A percentile compares a stretch with the other conserved stretches of the same genome.
Conservation (phyloP, 805 yeast species). For the Huiozyma sinensis region DNA sequence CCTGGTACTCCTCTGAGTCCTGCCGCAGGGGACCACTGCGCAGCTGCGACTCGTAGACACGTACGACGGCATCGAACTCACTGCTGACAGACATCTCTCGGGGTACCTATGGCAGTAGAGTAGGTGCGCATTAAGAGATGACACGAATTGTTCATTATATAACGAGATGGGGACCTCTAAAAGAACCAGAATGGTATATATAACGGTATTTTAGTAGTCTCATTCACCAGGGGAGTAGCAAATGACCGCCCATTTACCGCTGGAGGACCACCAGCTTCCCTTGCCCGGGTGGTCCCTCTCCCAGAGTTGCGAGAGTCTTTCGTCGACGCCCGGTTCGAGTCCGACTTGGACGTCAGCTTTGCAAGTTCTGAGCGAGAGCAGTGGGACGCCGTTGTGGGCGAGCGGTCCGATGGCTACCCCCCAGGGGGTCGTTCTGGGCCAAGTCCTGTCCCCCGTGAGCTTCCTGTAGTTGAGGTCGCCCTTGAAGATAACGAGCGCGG, state of each 20-base stretch:
- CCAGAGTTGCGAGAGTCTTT: slow-evolving; percentile 53
- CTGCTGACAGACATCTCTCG: slow-evolving; percentile 2
- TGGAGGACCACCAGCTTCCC: slow-evolving; percentile 72
- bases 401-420: slow-evolving; percentile 56
- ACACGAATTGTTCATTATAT: background rate
- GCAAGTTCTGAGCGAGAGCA: slow-evolving; percentile 79
- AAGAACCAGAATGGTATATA: background rate
- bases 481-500: slow-evolving; percentile 71
- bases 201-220: background rate
- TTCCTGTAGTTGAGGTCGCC: slow-evolving; percentile 96
- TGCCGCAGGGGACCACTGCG: slow-evolving; percentile 26
- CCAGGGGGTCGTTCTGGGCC: slow-evolving; percentile 80
- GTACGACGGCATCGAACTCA: slow-evolving; percentile 14
- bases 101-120: too few species aligned
- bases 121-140: too few species aligned
- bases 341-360: slow-evolving; percentile 96
- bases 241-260: slow-evolving; percentile 93
- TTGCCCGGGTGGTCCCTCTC: slow-evolving; percentile 46
- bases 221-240: slow-evolving; percentile 28
- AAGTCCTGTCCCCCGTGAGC: slow-evolving; percentile 78
- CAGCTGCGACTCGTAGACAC: slow-evolving; percentile 9
- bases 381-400: slow-evolving; percentile 48
- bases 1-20: slow-evolving; percentile 36
- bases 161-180: background rate
- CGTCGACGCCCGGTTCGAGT: slow-evolving; percentile 60